Evolutionary conservation across 2,329 filamentous ascomycete genomes (phyloP).

Genomic region (Cordyceps fumosorosea): DNA sequence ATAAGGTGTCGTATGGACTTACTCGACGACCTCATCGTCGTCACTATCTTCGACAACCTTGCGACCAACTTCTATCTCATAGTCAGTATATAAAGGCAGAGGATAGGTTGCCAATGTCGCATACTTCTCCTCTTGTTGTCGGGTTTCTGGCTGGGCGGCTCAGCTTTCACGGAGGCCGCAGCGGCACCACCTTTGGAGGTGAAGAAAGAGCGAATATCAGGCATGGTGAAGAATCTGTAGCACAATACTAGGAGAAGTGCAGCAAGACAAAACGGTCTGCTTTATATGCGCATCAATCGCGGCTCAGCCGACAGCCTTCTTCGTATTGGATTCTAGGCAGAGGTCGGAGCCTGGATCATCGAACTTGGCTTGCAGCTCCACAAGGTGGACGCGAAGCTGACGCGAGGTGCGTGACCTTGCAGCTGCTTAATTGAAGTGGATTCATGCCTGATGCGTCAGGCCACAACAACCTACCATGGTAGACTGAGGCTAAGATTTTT

Average conservation of each 20-base stretch:
- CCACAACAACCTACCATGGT: constrained; percentile 10
- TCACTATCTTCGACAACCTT: constrained; percentile 78
- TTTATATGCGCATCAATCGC: constrained; percentile 19
- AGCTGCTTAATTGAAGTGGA: constrained; percentile 24
- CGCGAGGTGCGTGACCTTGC: constrained; percentile 35
- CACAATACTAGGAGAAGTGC: neutral
- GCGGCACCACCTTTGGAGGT: constrained; percentile 62
- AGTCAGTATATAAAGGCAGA: constrained; percentile 16
- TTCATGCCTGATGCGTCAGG: constrained; percentile 21
- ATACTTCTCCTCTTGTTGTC: constrained; percentile 32
- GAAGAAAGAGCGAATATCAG: constrained; percentile 91
- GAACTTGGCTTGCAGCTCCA: constrained; percentile 25
- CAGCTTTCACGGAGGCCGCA: constrained; percentile 44
- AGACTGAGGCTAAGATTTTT: constrained; percentile 26
- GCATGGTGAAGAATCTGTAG: constrained; percentile 46
- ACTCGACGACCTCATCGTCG: constrained; percentile 60
- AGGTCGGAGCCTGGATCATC: constrained; percentile 24
- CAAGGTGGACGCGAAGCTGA: constrained; percentile 35
- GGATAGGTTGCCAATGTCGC: neutral
- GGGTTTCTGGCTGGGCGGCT: constrained; percentile 39
- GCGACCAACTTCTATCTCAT: constrained; percentile 38
- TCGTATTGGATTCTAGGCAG: constrained; percentile 10
- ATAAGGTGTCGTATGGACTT: constrained; percentile 22
- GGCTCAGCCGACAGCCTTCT: neutral
- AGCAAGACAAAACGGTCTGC: neutral